These are phyloP conservation scores for Nicotiana paniculata DNA, from an alignment of 257 asterid species.

Conservation along the genomic window DNA sequence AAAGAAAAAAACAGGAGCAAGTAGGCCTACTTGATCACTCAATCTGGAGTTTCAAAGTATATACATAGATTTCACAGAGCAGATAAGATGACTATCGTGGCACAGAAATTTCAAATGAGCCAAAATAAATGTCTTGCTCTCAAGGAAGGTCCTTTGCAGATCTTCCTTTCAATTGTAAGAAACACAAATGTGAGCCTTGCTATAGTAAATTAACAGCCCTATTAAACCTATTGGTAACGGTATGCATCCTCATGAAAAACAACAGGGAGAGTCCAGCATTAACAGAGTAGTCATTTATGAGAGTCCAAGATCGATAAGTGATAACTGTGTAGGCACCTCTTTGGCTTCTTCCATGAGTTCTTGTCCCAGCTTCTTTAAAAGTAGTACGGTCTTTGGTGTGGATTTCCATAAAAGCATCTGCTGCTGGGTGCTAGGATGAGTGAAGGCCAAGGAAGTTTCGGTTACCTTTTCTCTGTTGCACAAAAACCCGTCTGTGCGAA, in stretches of 20 bases:
- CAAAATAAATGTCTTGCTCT: background rate
- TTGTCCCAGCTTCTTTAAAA: slow-evolving; percentile 87
- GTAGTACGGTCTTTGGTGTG: slow-evolving; percentile 76
- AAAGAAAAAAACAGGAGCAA: background rate
- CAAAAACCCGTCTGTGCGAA: slow-evolving; percentile 91
- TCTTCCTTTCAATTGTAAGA: background rate
- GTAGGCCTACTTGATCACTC: background rate
- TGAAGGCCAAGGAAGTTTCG: slow-evolving; percentile 93
- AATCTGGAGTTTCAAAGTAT: background rate
- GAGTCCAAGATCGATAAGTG: background rate
- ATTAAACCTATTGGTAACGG: background rate
- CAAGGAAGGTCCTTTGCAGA: background rate
- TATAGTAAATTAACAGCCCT: background rate
- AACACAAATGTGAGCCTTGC: background rate
- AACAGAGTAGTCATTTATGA: slow-evolving; percentile 1
- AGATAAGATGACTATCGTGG: background rate
- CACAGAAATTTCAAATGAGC: background rate
- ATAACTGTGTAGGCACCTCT: slow-evolving; percentile 46
- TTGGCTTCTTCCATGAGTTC: slow-evolving; percentile 98
- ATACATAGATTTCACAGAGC: background rate
- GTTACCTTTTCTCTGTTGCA: slow-evolving; percentile 91
- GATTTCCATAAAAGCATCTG: slow-evolving; percentile 99
- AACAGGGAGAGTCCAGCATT: background rate
- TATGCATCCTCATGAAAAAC: background rate
- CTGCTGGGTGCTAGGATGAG: slow-evolving; percentile 98